Percentiles rank a stretch among this genome's conserved stretches.
These are phyloP conservation scores for Diaporthe vaccinii DNA, from an alignment of 2,329 filamentous ascomycete species.

Conservation along the genomic window DNA sequence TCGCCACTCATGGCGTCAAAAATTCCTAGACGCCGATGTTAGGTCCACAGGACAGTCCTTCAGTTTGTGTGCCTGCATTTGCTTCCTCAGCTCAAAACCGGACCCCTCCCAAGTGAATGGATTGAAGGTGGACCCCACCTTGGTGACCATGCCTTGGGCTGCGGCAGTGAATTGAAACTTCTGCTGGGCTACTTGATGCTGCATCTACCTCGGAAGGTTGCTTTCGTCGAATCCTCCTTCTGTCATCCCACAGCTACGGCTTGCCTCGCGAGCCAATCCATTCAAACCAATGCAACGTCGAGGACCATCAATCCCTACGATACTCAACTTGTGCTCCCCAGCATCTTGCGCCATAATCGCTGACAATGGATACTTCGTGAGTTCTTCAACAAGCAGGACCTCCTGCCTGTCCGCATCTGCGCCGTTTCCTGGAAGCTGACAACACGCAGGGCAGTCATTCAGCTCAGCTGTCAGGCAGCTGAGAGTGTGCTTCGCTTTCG, in stretches of 20 bases:
- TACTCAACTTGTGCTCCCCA: not conserved
- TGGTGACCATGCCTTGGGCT: not conserved
- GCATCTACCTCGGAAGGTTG: not conserved
- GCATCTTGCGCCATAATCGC: not conserved
- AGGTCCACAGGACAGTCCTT: not conserved
- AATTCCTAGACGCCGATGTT: rapidly evolving
- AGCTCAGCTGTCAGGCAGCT: constrained; percentile 27
- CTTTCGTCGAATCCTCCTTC: not conserved
- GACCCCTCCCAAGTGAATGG: not conserved
- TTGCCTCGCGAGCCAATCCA: too few relatives aligned
- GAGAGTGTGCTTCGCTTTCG: constrained; percentile 34
- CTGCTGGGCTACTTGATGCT: not conserved
- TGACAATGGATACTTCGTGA: not conserved
- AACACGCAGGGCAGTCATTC: not conserved
- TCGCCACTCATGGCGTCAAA: too few relatives aligned
- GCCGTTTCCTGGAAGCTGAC: not conserved
- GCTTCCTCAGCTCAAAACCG: not conserved
- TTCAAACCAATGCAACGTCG: too few relatives aligned
- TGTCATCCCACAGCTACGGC: too few relatives aligned
- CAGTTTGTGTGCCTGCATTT: not conserved
- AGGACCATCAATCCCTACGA: not conserved
- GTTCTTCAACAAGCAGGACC: not conserved
- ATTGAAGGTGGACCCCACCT: not conserved
- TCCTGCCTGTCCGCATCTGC: too few relatives aligned
- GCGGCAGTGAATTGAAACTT: not conserved